phyloP scores from a whole-genome alignment of 2,329 filamentous ascomycete genomes.

The Cyphellophora attinorum region DNA sequence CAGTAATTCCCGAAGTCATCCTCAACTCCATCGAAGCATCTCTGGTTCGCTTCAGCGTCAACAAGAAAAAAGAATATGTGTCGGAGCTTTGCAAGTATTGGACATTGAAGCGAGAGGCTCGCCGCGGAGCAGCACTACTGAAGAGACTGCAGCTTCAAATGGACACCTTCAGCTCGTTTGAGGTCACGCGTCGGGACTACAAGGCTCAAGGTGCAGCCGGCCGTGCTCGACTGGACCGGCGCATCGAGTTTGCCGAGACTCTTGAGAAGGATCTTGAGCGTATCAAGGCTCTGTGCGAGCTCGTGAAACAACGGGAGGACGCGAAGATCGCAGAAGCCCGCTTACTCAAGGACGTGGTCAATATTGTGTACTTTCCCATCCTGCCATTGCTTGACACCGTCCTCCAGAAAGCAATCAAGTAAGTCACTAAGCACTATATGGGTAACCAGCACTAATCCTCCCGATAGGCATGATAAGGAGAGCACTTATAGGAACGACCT shows the following conservation, averaged over 20 bases:
- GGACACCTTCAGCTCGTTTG: constrained; percentile 95
- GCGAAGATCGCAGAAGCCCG: constrained; percentile 68
- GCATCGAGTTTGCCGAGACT: constrained; percentile 69
- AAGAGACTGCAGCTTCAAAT: constrained; percentile 91
- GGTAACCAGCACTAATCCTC: constrained; percentile 13
- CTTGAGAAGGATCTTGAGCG: constrained; percentile 69
- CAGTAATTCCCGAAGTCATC: constrained; percentile 82
- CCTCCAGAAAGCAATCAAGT: constrained; percentile 71
- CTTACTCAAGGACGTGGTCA: constrained; percentile 68
- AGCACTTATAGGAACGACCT: constrained; percentile 46
- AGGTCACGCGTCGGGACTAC: constrained; percentile 90
- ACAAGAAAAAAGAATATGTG: constrained; percentile 74
- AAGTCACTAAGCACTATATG: constrained; percentile 41
- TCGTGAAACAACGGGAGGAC: constrained; percentile 65
- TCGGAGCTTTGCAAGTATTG: constrained; percentile 93
- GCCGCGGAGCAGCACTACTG: constrained; percentile 79
- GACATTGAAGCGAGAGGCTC: constrained; percentile 90
- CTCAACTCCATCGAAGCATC: constrained; percentile 78
- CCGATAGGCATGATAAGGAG: constrained; percentile 4
- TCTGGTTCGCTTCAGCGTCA: constrained; percentile 70
- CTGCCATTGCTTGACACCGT: constrained; percentile 66
- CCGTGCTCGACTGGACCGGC: constrained; percentile 63
- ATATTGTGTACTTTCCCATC: constrained; percentile 87
- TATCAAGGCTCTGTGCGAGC: constrained; percentile 59
- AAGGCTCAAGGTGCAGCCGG: constrained; percentile 86